These are phyloP conservation scores for Acanthamoeba culbertsoni DNA, from an alignment of 208 protist species.

Conservation along the genomic window DNA sequence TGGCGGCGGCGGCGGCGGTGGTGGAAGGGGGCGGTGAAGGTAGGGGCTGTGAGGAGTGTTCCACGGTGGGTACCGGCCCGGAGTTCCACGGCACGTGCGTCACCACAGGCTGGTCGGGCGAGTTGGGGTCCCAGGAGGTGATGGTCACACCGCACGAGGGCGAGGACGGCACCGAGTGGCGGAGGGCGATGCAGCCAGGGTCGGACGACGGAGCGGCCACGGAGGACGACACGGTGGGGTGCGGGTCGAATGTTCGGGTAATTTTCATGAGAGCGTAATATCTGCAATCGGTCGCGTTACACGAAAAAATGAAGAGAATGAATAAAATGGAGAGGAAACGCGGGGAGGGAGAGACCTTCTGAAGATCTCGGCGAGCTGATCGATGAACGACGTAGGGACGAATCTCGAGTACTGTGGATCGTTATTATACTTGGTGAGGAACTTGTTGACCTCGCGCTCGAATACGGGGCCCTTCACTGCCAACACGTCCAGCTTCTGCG, in stretches of 20 bases:
- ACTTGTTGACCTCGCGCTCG: not conserved
- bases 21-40: too few species aligned
- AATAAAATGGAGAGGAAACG: not conserved
- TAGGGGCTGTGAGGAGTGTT: too few species aligned
- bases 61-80: too few species aligned
- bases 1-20: too few species aligned
- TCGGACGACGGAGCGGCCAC: too few species aligned
- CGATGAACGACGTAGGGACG: not conserved
- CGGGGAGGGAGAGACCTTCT: not conserved
- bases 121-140: too few species aligned
- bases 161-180: too few species aligned
- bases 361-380: not conserved
- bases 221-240: not conserved
- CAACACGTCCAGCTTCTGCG: not conserved
- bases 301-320: not conserved
- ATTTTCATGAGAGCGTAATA: conserved; percentile 3
- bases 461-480: not conserved
- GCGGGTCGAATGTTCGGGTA: not conserved
- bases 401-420: not conserved
- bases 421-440: not conserved
- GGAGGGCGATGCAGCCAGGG: too few species aligned
- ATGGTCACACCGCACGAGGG: too few species aligned
- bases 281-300: too few species aligned
- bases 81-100: too few species aligned
- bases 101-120: too few species aligned